A percentile compares a stretch with the other conserved stretches of the same genome.
These are phyloP conservation scores for Martiniozyma abietophila DNA, from an alignment of 805 yeast genomes.

Conservation along the genomic window DNA sequence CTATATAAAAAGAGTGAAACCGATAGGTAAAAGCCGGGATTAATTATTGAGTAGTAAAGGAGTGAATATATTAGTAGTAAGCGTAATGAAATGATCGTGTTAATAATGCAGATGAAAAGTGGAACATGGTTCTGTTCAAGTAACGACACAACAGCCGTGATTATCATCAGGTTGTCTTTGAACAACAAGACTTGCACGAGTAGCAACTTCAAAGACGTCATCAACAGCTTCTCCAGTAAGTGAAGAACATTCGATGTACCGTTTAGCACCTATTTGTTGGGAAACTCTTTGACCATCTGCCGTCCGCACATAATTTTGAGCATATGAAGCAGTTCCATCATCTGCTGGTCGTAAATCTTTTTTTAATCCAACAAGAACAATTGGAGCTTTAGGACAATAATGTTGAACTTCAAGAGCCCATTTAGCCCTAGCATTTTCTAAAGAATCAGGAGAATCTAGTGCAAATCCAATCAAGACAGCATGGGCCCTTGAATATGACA, in stretches of 20 bases:
- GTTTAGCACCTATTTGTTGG: slow-evolving; percentile 69
- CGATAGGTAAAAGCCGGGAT: no score
- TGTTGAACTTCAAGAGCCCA: slow-evolving; percentile 81
- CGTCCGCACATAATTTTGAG: slow-evolving; percentile 39
- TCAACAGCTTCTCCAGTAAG: slow-evolving; percentile 93
- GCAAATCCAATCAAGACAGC: slow-evolving; percentile 83
- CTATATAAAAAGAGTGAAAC: not conserved
- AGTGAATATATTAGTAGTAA: no score
- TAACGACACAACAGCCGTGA: slow-evolving; percentile 31
- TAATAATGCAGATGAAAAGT: no score
- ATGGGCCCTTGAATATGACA: slow-evolving; percentile 82
- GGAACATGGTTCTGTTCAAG: not conserved
- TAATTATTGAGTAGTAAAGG: no score
- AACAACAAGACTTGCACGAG: slow-evolving; percentile 66
- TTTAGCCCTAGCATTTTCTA: slow-evolving; percentile 72
- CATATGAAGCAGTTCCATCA: slow-evolving; percentile 25
- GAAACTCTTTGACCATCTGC: slow-evolving; percentile 66
- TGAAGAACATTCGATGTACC: slow-evolving; percentile 82
- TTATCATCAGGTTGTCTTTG: slow-evolving; percentile 34
- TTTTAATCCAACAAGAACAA: slow-evolving; percentile 73
- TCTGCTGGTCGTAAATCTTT: slow-evolving; percentile 56
- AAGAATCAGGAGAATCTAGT: slow-evolving; percentile 72
- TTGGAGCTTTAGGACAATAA: slow-evolving; percentile 75
- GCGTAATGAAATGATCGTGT: no score
- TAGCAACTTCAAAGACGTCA: slow-evolving; percentile 86